These are phyloP conservation scores for Ophiostoma sp. DNA, from an alignment of 2,329 filamentous ascomycete species.

Conservation along the genomic window DNA sequence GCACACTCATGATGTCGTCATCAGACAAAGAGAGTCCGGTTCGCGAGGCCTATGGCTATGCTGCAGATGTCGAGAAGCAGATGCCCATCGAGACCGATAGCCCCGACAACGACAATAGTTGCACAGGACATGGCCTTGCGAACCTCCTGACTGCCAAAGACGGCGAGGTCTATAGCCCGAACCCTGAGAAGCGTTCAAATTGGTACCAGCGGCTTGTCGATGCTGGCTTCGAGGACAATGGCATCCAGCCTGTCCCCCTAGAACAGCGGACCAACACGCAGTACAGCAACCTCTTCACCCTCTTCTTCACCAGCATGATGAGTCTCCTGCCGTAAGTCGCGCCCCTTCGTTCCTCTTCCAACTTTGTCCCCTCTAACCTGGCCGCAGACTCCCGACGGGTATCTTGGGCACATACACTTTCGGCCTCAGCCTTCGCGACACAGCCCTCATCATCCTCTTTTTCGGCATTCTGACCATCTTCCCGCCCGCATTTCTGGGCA, in stretches of 20 bases:
- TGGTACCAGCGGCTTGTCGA: constrained; percentile 43
- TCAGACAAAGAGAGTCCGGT: constrained; percentile 17
- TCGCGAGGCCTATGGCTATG: constrained; percentile 12
- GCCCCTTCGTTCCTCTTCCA: not conserved
- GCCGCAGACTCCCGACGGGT: constrained; percentile 49
- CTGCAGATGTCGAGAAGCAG: constrained; percentile 28
- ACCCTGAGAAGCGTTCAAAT: constrained; percentile 31
- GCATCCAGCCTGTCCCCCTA: constrained; percentile 51
- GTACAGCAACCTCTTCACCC: constrained; percentile 53
- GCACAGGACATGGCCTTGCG: constrained; percentile 13
- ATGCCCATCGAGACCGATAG: not conserved
- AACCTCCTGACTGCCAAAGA: constrained; percentile 32
- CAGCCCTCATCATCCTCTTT: constrained; percentile 54
- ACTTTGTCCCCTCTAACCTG: not conserved
- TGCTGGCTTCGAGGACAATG: constrained; percentile 48
- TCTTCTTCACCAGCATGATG: constrained; percentile 55
- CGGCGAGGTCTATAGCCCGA: constrained; percentile 33
- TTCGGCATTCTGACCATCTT: constrained; percentile 50
- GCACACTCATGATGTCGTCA: constrained; percentile 20
- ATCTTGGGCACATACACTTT: constrained; percentile 52
- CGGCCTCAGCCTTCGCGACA: constrained; percentile 50
- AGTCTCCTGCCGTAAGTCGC: constrained; percentile 52
- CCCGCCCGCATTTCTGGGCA: constrained; percentile 51
- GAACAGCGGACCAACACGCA: constrained; percentile 49
- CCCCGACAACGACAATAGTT: not conserved